Base-by-base conservation (phyloP, 495 filamentous ascomycete species). In the Collariella sp. region DNA sequence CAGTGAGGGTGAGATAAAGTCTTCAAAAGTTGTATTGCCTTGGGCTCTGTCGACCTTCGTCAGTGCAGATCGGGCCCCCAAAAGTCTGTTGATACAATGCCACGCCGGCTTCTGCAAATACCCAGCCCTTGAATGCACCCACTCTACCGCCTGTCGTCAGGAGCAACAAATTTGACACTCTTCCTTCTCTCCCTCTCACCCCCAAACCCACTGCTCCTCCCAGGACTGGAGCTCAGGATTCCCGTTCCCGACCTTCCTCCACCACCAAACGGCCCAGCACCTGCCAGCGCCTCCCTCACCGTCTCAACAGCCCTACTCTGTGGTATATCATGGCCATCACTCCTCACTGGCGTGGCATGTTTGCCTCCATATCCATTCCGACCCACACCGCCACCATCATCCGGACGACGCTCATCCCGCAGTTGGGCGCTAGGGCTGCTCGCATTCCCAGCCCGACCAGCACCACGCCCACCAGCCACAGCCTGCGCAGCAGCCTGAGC, bases 251-350 rank as follows among this genome's bases (percentile, higher is more conserved):
- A 51, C 55, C 12, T 46, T 13, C 44, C 50, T 2, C 34, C 47
- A 38, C 34, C 43, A 6, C 41, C 48, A 12, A 35, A 12, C 39
- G 18, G 35, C 35, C 43, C 29, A 18, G 19, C 44, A 7, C 38
- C 34, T 9, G 59, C 64, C 33, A 75, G 60, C 22, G 73, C 58
- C 55, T 77, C 76, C 10, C 77, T 54, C 15, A 75, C 78, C 23
- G 66, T 75, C 50, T 79, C 77, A 0, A 82, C 78, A 1, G 78
- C 78, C 45, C 68, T 70, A 56, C 77, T 80, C 64, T 80, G 76
- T 33, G 69, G 68, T 2, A 76, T 68, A 22, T 73, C 72, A 43
- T 74, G 52, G 1, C 56, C 62, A 45, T 77, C 74, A 38, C 60
- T 64, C 43, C 56, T 45, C 7, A 65, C 54, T 7, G 39, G 7